Evolutionary conservation across 805 yeast genomes (phyloP), one percentile per base, ranked within the genome.

Genomic region (Brettanomyces naardenensis): DNA sequence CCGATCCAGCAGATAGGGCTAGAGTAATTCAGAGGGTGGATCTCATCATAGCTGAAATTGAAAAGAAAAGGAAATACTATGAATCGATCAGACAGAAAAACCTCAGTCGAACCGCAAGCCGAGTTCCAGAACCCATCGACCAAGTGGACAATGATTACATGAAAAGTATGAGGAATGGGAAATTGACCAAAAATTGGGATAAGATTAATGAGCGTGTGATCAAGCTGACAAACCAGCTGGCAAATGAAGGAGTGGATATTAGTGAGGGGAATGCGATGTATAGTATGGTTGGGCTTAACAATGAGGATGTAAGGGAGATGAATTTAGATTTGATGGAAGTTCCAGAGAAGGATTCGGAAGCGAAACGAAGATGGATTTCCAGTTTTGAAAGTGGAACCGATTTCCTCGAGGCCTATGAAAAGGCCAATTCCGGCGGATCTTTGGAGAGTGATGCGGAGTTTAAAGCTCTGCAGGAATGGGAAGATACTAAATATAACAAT

Each of bases 231-330:
- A 44, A 43, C 3, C 15, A 37, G 2, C 36, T 42, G 4, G 29
- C 40, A 9, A 23, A 55, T 53, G 36, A 49, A 39, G 15, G 61
- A 48, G 25, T 26, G 2, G 38, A 34, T 14, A 14, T 44, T 4
- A 36, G 43, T 10, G 44, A 44, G 13, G 40, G 35, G 11, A 14
- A n/a, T 11, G 44, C 29, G 7, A 13, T 38, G 6, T 33, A 22
- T 28, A 33, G 28, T 14, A 13, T 45, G 32, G 53, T 69, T 33
- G 77, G 77, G 1, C 38, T 71, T 3, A 52, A 54, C 27, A 45
- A 44, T 2, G 66, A 58, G 2, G 77, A 72, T 35, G 37, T 69
- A 27, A 56, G 62, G 31, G 78, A 73, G 34, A 59, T 68, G 51
- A 68, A 71, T 40, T 42, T 59, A 41, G 62, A 53, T 17, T 37